Percentiles rank a stretch among this genome's conserved stretches.
These are phyloP conservation scores for Silene conica DNA, from an alignment of 148 eudicot genomes.

Conservation along the genomic window DNA sequence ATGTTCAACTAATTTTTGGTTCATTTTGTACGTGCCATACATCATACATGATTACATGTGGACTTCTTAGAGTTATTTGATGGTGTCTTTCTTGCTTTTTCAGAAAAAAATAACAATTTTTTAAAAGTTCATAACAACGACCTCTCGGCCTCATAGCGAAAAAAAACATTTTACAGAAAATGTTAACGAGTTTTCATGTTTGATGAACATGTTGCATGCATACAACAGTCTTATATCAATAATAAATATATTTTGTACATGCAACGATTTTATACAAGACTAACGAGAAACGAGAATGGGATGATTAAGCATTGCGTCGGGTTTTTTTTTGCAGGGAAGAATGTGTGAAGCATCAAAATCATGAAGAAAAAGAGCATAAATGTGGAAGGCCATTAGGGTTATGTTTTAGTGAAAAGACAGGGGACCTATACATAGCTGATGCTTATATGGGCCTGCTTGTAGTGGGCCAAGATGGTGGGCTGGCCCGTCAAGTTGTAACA, in stretches of 20 bases:
- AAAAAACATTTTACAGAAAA: too few relatives aligned
- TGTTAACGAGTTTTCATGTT: too few relatives aligned
- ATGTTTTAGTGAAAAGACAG: constrained; percentile 44
- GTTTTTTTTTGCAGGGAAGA: constrained; percentile 30
- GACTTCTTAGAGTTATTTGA: not conserved
- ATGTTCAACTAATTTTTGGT: constrained; percentile 16
- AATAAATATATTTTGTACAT: too few relatives aligned
- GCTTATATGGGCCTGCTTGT: constrained; percentile 79
- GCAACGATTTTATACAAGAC: too few relatives aligned
- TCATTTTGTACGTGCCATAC: not conserved
- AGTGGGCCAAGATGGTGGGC: constrained; percentile 73
- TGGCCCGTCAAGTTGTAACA: constrained; percentile 42
- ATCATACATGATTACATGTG: not conserved
- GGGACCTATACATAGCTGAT: constrained; percentile 74
- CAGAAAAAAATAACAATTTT: not conserved
- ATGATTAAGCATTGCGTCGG: too few relatives aligned
- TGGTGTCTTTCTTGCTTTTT: not conserved
- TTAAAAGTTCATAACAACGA: not conserved
- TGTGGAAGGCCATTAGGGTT: constrained; percentile 89
- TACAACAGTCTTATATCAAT: too few relatives aligned
- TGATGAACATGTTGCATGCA: too few relatives aligned
- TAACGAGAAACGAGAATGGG: too few relatives aligned
- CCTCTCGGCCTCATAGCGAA: too few relatives aligned
- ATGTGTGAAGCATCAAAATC: constrained; percentile 30
- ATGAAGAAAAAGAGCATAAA: constrained; percentile 49